phyloP scores from a whole-genome alignment of 441 rosid genomes.

The Viola pubescens region DNA sequence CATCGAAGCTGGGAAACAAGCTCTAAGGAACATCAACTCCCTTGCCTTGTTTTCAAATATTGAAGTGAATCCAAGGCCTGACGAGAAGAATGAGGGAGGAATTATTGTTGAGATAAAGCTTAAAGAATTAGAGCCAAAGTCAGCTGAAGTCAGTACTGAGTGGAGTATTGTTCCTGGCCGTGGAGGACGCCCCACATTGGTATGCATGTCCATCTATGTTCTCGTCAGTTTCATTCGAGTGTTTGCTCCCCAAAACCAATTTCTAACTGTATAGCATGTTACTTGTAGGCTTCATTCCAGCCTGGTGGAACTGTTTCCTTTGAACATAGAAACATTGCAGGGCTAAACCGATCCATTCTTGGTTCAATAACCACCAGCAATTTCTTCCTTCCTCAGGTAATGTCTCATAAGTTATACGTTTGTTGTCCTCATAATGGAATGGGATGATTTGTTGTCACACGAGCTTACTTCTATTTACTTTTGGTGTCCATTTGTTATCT shows the following conservation, averaged over 20 bases:
- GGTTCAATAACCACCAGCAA: conserved; percentile 97
- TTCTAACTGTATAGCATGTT: conserved; percentile 2
- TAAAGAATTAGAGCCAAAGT: conserved; percentile 86
- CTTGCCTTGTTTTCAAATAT: conserved; percentile 76
- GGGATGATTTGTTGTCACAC: conserved; percentile 1
- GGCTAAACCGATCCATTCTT: conserved; percentile 83
- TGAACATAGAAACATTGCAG: conserved; percentile 81
- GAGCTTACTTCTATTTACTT: conserved; percentile 1
- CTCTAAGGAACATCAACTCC: conserved; percentile 74
- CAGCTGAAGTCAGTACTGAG: conserved; percentile 96
- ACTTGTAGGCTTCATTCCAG: conserved; percentile 69
- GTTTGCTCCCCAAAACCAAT: neutral
- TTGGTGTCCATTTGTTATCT: conserved; percentile 3
- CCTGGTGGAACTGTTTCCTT: conserved; percentile 98
- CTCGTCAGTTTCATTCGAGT: neutral
- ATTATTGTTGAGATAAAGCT: conserved; percentile 93
- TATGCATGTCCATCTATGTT: conserved; percentile 21
- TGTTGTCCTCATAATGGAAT: neutral
- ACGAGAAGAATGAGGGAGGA: conserved; percentile 91
- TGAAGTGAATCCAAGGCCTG: conserved; percentile 89
- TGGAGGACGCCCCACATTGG: conserved; percentile 92
- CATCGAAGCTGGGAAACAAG: conserved; percentile 91
- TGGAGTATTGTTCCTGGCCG: conserved; percentile 98
- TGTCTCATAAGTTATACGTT: conserved; percentile 4
- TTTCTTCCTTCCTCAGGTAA: conserved; percentile 82